Base-by-base conservation (phyloP, 2,329 filamentous ascomycete species). In the Fonsecaea pedrosoi region DNA sequence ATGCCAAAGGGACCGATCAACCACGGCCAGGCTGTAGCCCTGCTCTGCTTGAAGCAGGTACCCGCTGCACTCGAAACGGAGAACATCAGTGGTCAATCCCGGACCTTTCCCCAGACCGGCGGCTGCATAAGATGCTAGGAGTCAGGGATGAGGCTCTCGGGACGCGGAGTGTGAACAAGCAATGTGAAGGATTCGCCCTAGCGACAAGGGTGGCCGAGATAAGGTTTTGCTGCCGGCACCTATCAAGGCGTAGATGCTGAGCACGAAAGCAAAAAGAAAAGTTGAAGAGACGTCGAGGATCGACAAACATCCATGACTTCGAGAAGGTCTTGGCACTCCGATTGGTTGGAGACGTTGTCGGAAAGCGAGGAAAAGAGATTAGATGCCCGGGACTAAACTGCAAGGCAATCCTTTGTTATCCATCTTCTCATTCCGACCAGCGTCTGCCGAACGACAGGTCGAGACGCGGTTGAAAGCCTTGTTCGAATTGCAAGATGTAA, bases 231-330 rank as follows among this genome's bases (percentile, higher is more conserved):
- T 18, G 25, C 21, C 13, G 18, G 15, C 45, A 60, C 67, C 67
- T 69, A 69, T 69, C 63, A 66, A 30, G 15, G 54, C 25, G n/a
- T 40, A 37, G 63, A 60, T 48, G 25, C 21, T 32, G 55, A 57
- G 67, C 63, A 65, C 60, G 60, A 57, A 56, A 63, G 42, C 10
- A 60, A 62, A 45, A 66, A 50, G 45, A 13, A 37, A 62, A 40
- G 35, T 53, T 21, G 25, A 48, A 34, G 48, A 53, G 45, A 12
- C 59, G 38, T 32, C 34, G 57, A n/a, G 30, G 59, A 61, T 61
- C 59, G 59, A 53, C 48, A 25, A 32, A 48, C 12, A 40, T 42
- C 61, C 65, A 62, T 54, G 53, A 42, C 54, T 56, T 64, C 54
- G 13, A 34, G 53, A 37, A 45, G 55, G 54, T 53, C 65, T 62